Conservation (phyloP, 2,329 filamentous ascomycete species). For the Calonectria honghensis region DNA sequence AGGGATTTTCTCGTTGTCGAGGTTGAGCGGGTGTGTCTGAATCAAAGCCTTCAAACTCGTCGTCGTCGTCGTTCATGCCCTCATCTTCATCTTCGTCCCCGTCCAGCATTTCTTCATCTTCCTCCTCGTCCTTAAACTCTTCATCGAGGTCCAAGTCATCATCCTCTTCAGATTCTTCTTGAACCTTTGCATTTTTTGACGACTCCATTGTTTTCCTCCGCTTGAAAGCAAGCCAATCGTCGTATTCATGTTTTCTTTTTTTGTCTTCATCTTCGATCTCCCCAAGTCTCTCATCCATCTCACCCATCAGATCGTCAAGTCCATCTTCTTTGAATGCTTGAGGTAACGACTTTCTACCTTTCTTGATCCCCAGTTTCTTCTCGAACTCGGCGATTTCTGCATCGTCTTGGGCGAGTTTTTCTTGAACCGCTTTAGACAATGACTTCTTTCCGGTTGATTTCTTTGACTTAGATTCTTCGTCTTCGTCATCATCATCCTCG, state of each 20-base stretch:
- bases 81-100: conserved; percentile 54
- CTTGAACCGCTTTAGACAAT: conserved; percentile 57
- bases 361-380: conserved; percentile 88
- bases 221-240: conserved; percentile 77
- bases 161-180: conserved; percentile 51
- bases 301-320: conserved; percentile 84
- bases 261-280: conserved; percentile 72
- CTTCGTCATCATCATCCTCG: conserved; percentile 49
- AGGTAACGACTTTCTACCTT: conserved; percentile 82
- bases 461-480: conserved; percentile 34
- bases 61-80: conserved; percentile 56
- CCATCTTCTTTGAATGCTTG: conserved; percentile 88
- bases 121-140: conserved; percentile 47
- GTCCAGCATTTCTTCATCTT: conserved; percentile 51
- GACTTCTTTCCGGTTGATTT: conserved; percentile 53
- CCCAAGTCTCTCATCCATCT: conserved; percentile 67
- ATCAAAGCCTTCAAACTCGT: conserved; percentile 64
- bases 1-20: conserved; percentile 87
- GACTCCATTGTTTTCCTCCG: conserved; percentile 66
- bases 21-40: conserved; percentile 63
- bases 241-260: conserved; percentile 76
- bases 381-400: conserved; percentile 92
- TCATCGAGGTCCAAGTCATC: conserved; percentile 54
- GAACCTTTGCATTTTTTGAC: conserved; percentile 36
- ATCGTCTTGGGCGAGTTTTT: conserved; percentile 85